These are phyloP conservation scores for Helicocarpus griseus DNA, from an alignment of 2,329 filamentous ascomycete genomes.

Conservation along the genomic window DNA sequence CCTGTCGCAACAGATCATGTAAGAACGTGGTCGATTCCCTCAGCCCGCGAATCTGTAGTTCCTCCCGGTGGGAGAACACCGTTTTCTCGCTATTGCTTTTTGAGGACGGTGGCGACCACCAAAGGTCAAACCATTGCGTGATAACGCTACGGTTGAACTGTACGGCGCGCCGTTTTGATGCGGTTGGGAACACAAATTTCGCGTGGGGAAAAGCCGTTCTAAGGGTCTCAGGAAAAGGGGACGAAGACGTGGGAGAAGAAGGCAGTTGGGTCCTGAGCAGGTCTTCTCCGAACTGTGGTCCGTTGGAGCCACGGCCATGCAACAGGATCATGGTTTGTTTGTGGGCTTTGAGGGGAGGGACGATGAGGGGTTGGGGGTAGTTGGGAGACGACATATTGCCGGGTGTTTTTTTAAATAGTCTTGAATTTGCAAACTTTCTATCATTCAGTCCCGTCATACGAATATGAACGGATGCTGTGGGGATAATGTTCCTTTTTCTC, in stretches of 20 bases:
- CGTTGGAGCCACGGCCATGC: slow-evolving; percentile 41
- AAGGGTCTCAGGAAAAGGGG: slow-evolving; percentile 16
- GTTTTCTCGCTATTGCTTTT: slow-evolving; percentile 9
- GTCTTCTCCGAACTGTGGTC: slow-evolving; percentile 30
- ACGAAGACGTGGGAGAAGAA: background rate
- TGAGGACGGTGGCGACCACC: slow-evolving; percentile 20
- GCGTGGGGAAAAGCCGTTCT: slow-evolving; percentile 31
- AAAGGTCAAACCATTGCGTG: slow-evolving; percentile 41
- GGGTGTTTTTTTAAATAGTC: background rate
- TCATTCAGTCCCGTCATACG: too few species aligned
- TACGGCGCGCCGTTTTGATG: slow-evolving; percentile 31
- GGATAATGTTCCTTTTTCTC: too few species aligned
- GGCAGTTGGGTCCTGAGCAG: slow-evolving; percentile 26
- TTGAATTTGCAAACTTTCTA: too few species aligned
- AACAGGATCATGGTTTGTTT: slow-evolving; percentile 40
- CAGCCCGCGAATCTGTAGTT: slow-evolving; percentile 34
- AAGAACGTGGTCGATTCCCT: slow-evolving; percentile 34
- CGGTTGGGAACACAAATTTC: slow-evolving; percentile 45
- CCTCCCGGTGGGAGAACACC: slow-evolving; percentile 20
- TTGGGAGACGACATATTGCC: background rate
- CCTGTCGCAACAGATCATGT: slow-evolving; percentile 28
- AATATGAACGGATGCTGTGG: too few species aligned
- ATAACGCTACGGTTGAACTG: slow-evolving; percentile 31
- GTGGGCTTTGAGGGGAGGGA: slow-evolving; percentile 20
- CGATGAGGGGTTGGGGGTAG: slow-evolving; percentile 7